Conservation (phyloP, 1,139 yeast genomes). For the Blastobotrys arbuscula region DNA sequence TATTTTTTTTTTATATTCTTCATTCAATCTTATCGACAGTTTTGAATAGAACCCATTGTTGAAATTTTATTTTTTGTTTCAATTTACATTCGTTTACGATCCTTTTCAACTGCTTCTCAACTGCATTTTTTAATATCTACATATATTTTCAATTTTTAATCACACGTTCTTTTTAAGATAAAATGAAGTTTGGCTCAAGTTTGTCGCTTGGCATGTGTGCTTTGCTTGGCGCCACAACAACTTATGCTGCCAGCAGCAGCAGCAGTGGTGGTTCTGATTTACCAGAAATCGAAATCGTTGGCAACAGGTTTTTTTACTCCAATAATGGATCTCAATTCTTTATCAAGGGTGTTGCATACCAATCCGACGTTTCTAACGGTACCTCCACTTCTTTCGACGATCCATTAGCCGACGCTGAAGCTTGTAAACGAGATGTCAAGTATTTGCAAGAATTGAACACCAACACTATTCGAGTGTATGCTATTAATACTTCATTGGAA, state of each 20-base stretch:
- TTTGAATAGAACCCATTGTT: not conserved
- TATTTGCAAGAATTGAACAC: conserved; percentile 65
- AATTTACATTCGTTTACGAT: not conserved
- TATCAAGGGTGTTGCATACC: conserved; percentile 79
- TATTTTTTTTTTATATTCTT: not conserved
- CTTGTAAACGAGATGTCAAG: conserved; percentile 74
- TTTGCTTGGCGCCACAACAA: conserved; percentile 12
- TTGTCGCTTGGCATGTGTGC: conserved; percentile 10
- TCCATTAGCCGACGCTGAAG: conserved; percentile 62
- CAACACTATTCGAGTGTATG: conserved; percentile 81
- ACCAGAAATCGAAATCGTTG: conserved; percentile 36
- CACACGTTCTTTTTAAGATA: not conserved
- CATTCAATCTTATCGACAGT: not conserved
- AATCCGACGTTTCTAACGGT: conserved; percentile 42
- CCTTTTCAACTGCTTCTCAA: conserved; percentile 13
- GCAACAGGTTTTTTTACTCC: conserved; percentile 64
- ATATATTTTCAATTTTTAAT: not conserved
- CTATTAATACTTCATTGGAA: conserved; percentile 71
- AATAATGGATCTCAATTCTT: conserved; percentile 80
- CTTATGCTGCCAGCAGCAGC: conserved; percentile 16
- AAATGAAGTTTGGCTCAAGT: conserved; percentile 13
- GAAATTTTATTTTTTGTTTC: not conserved
- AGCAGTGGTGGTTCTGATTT: conserved; percentile 22
- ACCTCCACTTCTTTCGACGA: conserved; percentile 45
- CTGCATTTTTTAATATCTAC: conserved; percentile 13